Base-by-base conservation (phyloP, 2,329 filamentous ascomycete species). In the Penicillium paneum region DNA sequence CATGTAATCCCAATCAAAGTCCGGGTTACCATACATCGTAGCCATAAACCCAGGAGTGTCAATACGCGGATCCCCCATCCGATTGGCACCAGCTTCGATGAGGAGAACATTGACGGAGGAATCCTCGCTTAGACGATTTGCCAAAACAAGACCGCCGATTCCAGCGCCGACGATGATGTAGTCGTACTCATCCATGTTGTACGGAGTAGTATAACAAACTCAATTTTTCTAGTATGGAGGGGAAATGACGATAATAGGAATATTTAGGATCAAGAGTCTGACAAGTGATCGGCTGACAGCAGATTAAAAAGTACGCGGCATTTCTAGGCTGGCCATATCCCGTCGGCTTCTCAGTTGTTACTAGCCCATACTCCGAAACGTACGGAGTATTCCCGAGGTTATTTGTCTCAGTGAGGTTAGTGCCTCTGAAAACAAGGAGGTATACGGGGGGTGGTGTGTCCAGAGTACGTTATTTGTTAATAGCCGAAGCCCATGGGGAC, bases 131-230 rank as follows among this genome's bases (percentile, higher is more conserved):
- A 72, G 58, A 10, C 68, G 64, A n/a, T 59, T 60, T n/a, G 70
- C 70, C 13, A 72, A 40, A 7, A 67, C 66, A 13, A 71, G 59
- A 8, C 70, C 70, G n/a, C 62, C 65, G 28, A 64, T 67, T 10
- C 68, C 70, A 12, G 63, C 70, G 11, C 70, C 71, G 31, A 71
- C 56, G 42, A 71, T 57, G 17, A 72, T 62, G 42, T 65, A 71
- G 54, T 72, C 68, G 43, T 63, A 67, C 17, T 49, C 38, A 36
- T 49, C 45, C 51, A 54, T 54, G 2, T 36, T 54, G 21, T 24
- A 24, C 3, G 21, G 1, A 24, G 5, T 4, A 36, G 26, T 21
- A 17, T n/a, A 12, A 4, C 13, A 15, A 21, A 2, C 5, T 46
- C 36, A 13, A 5, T 24, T 24, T 24, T 24, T 3, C 21, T 21